These are phyloP conservation scores for Rhynchosporium graminicola DNA, from an alignment of 2,329 filamentous ascomycete species.

Conservation along the genomic window DNA sequence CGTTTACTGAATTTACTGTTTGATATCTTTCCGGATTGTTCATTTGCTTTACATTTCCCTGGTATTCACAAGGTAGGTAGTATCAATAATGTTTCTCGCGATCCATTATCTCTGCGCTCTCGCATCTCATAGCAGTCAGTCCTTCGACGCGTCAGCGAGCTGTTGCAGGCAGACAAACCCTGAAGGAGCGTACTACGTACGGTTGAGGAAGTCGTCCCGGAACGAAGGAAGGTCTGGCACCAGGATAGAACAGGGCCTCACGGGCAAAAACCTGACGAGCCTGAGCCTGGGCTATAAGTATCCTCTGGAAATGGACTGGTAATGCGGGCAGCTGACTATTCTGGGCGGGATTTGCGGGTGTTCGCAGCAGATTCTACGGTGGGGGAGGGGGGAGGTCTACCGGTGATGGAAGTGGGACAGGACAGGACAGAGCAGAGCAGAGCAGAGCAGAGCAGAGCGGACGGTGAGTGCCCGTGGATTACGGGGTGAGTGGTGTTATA, in stretches of 20 bases:
- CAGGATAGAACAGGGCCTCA: not conserved
- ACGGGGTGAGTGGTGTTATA: not conserved
- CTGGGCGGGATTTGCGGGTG: not conserved
- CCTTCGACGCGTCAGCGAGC: not conserved
- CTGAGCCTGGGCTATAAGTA: not conserved
- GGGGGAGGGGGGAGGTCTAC: conserved; percentile 1
- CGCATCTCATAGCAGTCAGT: not conserved
- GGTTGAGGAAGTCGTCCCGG: conserved; percentile 6
- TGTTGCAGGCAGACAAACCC: conserved; percentile 1
- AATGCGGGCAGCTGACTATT: conserved; percentile 6
- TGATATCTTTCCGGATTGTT: not conserved
- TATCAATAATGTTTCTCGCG: not conserved
- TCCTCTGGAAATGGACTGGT: not conserved
- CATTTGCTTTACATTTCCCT: not conserved
- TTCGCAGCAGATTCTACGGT: conserved; percentile 7
- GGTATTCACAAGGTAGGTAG: not conserved
- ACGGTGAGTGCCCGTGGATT: conserved; percentile 6
- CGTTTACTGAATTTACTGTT: not conserved
- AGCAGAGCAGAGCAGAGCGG: not conserved
- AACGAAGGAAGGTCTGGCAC: not conserved
- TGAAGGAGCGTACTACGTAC: conserved; percentile 14
- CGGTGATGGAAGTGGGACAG: conserved; percentile 5
- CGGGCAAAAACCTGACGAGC: conserved; percentile 2
- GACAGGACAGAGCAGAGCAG: not conserved
- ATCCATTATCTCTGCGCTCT: not conserved